Base-by-base conservation (phyloP, 805 yeast genomes). In the Ascoidea rubescens region DNA sequence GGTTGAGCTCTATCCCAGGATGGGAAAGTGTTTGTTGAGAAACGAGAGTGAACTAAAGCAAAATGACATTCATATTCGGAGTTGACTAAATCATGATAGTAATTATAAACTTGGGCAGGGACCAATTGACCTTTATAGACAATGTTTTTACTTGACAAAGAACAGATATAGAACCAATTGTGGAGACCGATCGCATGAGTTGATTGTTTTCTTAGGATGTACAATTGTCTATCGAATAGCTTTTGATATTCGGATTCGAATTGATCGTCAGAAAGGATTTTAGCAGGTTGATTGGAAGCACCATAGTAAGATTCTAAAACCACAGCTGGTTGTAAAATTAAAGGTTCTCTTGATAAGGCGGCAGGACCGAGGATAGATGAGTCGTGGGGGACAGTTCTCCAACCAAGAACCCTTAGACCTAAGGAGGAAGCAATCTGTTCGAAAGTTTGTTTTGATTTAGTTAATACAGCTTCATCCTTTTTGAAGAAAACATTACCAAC, bases 1-100 rank as follows among this genome's bases (percentile, higher is more conserved):
- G 99, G 99, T 71, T 91, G 99, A 30, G 99, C 98, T 70, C 99
- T 81, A 71, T 93, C 99, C 99, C 99, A 91, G n/a, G 96, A 88
- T 49, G 99, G 99, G 80, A 91, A 91, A 49, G 99, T 91, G 69
- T 91, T 91, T 37, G 99, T 91, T 53, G 97, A 89, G 75, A 91
- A 91, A 67, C 99, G 81, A 30, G 98, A 90, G 72, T 91, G 99
- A 50, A 91, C 98, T 46, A 91, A 76, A 14, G 97, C 96, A 74
- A 93, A 87, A 65, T 90, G 97, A 48, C 95, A 93, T 71, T 88
- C 91, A 69, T 82, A 91, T 63, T 89, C 93, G 31, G 89, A 91
- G 66, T 88, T 89, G 56, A 81, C 84, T 64, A 91, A 77, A 69
- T 91, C 99, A 65, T 87, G 89, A 72, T 90, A 91, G 71, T 93